These are phyloP conservation scores for Suillus hirtellus DNA, from an alignment of 768 basidiomycete genomes.

Conservation along the genomic window DNA sequence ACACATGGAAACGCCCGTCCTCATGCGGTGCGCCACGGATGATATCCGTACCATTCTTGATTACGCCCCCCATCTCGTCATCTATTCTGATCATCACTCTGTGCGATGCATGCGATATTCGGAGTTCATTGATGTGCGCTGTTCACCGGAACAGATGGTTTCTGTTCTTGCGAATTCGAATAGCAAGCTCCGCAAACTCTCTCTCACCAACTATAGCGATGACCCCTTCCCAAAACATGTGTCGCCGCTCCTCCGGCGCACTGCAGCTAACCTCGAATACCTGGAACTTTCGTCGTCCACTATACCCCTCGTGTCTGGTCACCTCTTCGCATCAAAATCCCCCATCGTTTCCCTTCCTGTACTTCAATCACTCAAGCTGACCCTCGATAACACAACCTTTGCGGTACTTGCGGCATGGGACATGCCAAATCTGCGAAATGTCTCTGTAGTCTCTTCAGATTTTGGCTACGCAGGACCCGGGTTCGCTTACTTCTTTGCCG, in stretches of 20 bases:
- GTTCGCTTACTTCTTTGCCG: constrained; percentile 63
- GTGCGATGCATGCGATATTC: constrained; percentile 56
- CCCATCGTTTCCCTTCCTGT: constrained; percentile 50
- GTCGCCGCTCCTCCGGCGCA: constrained; percentile 51
- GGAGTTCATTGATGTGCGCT: constrained; percentile 43
- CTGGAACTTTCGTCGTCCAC: constrained; percentile 66
- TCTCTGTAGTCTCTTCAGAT: constrained; percentile 70
- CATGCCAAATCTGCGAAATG: constrained; percentile 61
- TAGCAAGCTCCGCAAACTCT: constrained; percentile 55
- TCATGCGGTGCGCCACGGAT: constrained; percentile 64
- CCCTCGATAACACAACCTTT: constrained; percentile 72
- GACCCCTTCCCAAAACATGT: constrained; percentile 55
- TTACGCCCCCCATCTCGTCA: constrained; percentile 56
- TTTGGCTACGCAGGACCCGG: constrained; percentile 68
- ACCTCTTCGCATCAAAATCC: constrained; percentile 19
- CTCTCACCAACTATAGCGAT: constrained; percentile 76
- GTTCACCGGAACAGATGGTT: constrained; percentile 59
- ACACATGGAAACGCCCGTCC: constrained; percentile 65
- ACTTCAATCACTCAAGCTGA: constrained; percentile 67
- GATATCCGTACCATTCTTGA: constrained; percentile 72
- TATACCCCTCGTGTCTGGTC: constrained; percentile 41
- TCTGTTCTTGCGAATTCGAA: constrained; percentile 56
- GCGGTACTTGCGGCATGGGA: constrained; percentile 64
- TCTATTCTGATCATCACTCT: constrained; percentile 65
- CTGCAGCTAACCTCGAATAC: constrained; percentile 59